Percentiles rank a stretch among this genome's conserved stretches.
phyloP scores from a whole-genome alignment of 768 basidiomycete species.

The Lentinus brumalis region DNA sequence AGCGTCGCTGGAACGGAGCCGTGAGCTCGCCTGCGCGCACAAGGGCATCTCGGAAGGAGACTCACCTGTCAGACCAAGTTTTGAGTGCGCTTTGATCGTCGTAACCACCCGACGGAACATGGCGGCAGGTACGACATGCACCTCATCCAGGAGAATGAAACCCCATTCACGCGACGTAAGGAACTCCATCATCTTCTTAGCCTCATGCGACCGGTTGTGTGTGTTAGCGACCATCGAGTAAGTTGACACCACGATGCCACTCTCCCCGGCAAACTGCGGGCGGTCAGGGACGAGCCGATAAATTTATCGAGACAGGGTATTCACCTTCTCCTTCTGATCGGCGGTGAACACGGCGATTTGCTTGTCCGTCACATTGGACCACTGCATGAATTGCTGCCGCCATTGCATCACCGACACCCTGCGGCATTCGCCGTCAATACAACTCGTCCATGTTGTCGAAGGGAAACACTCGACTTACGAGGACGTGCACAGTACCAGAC shows the following conservation, averaged over 20 bases:
- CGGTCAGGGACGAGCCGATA: slow-evolving; percentile 8
- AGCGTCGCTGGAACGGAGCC: slow-evolving; percentile 70
- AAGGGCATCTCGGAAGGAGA: not conserved
- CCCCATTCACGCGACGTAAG: slow-evolving; percentile 99
- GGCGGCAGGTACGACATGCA: slow-evolving; percentile 97
- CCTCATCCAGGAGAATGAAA: slow-evolving; percentile 95
- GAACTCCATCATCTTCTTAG: slow-evolving; percentile 99
- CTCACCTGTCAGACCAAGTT: slow-evolving; percentile 92
- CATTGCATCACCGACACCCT: slow-evolving; percentile 98
- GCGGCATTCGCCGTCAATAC: not conserved
- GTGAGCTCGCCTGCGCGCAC: not conserved
- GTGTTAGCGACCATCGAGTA: slow-evolving; percentile 99
- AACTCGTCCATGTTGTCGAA: not conserved
- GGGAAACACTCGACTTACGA: slow-evolving; percentile 60
- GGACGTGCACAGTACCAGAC: slow-evolving; percentile 95
- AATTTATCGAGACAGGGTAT: slow-evolving; percentile 9
- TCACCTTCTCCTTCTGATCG: slow-evolving; percentile 94
- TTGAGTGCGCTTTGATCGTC: slow-evolving; percentile 98
- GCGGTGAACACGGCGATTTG: slow-evolving; percentile 98
- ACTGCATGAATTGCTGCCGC: slow-evolving; percentile 97
- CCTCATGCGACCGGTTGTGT: slow-evolving; percentile 96
- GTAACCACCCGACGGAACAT: slow-evolving; percentile 99
- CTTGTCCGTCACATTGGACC: slow-evolving; percentile 96
- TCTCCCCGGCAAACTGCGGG: slow-evolving; percentile 90
- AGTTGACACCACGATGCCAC: slow-evolving; percentile 97